Evolutionary conservation across 1,284 basidiomycete species (phyloP), one percentile per base, ranked within the genome.

Genomic region (Neotropicomus parvogracilis): DNA sequence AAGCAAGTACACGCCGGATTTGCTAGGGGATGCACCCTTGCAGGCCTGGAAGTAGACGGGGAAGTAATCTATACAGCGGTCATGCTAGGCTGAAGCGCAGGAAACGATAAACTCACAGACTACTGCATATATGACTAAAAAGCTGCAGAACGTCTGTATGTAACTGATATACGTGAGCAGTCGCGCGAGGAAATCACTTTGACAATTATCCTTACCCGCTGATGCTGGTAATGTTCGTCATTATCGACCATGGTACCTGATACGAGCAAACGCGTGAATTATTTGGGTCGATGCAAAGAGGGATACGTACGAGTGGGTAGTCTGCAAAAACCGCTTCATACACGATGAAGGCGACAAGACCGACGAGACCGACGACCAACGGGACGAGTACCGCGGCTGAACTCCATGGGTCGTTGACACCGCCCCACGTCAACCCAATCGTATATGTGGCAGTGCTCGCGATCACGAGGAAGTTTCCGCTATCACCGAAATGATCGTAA

Each of bases 401-500:
- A 19, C 5, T 14, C 56, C 57, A 59, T 13, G 57, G 49, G 0
- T 44, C 32, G 1, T 48, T 49, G 17, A 48, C 46, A 12, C 57
- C 56, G 9, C 54, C 57, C 54, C 54, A 49, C 3, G 56, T 55
- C 36, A 56, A 24, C 12, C 34, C 54, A 7, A 54, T 41, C 20
- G 54, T 35, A 9, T 20, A 45, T 7, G 47, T 42, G 13, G n/a
- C 11, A 5, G 54, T 62, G 55, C 44, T 49, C 11, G 49, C 28
- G n/a, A 59, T 36, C 5, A 58, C 31, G 11, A 58, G 29, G 7
- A 56, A 28, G 20, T 53, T 59, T 3, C 57, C 54, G 13, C 55
- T 56, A 31, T 39, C 20, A 16, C 14, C 4, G 16, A 27, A 26
- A 26, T 27, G 12, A 7, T 5, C 10, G 27, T 48, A 5, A 56